Percentiles rank a stretch among this genome's conserved stretches.
phyloP scores from a whole-genome alignment of 768 basidiomycete species.

The Kockovaella imperatae region DNA sequence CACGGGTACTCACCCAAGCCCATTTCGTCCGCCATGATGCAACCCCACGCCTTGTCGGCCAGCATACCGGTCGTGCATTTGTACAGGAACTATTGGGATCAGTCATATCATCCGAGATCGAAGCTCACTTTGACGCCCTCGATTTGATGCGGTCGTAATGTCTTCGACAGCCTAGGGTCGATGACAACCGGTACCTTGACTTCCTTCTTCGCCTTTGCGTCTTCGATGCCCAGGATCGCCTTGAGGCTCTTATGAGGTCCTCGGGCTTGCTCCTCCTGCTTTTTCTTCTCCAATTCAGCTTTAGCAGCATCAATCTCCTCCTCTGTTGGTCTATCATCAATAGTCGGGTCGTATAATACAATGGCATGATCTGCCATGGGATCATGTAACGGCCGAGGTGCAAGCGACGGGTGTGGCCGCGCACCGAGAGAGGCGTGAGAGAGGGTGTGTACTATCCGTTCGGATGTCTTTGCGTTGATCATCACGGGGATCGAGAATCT shows the following conservation, averaged over 20 bases:
- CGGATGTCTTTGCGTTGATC: slow-evolving; percentile 22
- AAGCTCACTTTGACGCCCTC: slow-evolving; percentile 83
- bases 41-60: slow-evolving; percentile 72
- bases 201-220: slow-evolving; percentile 54
- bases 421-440: slow-evolving; percentile 76
- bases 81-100: slow-evolving; percentile 75
- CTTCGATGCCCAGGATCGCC: slow-evolving; percentile 48
- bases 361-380: slow-evolving; percentile 98
- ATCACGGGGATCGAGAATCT: slow-evolving; percentile 60
- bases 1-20: slow-evolving; percentile 72
- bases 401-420: slow-evolving; percentile 66
- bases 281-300: slow-evolving; percentile 52
- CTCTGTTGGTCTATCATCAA: slow-evolving; percentile 56
- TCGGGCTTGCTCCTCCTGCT: slow-evolving; percentile 60
- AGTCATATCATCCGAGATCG: neutral
- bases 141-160: slow-evolving; percentile 92
- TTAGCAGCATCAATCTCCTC: slow-evolving; percentile 52
- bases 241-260: slow-evolving; percentile 85
- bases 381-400: slow-evolving; percentile 89
- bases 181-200: slow-evolving; percentile 94
- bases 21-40: slow-evolving; percentile 99
- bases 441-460: slow-evolving; percentile 48
- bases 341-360: slow-evolving; percentile 91
- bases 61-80: slow-evolving; percentile 89
- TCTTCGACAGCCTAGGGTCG: slow-evolving; percentile 76